Evolutionary conservation across 1,284 basidiomycete genomes (phyloP).

Genomic region (Melanopsichium pennsylvanicum): DNA sequence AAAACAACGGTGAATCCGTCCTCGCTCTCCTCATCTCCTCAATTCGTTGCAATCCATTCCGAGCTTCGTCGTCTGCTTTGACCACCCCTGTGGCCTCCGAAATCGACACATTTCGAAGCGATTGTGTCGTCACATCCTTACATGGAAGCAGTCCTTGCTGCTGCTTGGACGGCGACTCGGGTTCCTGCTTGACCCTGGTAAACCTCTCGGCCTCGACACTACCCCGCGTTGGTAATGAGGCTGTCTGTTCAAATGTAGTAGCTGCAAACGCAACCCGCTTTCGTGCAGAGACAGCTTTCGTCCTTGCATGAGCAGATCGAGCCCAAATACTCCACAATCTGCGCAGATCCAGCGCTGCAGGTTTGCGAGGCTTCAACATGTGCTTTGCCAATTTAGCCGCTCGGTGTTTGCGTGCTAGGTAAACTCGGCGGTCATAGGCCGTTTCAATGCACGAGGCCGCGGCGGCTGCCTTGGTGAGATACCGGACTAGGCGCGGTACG

Average conservation of each 20-base stretch:
- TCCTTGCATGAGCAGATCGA: slow-evolving; percentile 2
- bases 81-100: too few species aligned
- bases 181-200: slow-evolving; percentile 15
- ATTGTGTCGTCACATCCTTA: too few species aligned
- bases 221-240: not conserved
- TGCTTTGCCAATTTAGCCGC: slow-evolving; percentile 13
- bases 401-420: slow-evolving; percentile 8
- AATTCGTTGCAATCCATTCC: too few species aligned
- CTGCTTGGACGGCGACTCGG: slow-evolving; percentile 6
- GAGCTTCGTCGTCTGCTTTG: too few species aligned
- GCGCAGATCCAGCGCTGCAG: slow-evolving; percentile 16
- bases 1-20: slow-evolving; percentile 9
- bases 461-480: slow-evolving; percentile 1
- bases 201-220: too few species aligned
- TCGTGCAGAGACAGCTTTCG: too few species aligned
- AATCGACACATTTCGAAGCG: too few species aligned
- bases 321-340: slow-evolving; percentile 32
- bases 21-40: not conserved
- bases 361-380: not conserved
- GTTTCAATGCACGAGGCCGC: not conserved
- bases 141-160: not conserved
- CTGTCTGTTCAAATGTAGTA: not conserved
- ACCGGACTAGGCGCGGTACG: slow-evolving; percentile 9
- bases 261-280: too few species aligned
- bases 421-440: not conserved